Evolutionary conservation across 257 asterid genomes (phyloP).

Genomic region (Ophiorrhiza pumila): DNA sequence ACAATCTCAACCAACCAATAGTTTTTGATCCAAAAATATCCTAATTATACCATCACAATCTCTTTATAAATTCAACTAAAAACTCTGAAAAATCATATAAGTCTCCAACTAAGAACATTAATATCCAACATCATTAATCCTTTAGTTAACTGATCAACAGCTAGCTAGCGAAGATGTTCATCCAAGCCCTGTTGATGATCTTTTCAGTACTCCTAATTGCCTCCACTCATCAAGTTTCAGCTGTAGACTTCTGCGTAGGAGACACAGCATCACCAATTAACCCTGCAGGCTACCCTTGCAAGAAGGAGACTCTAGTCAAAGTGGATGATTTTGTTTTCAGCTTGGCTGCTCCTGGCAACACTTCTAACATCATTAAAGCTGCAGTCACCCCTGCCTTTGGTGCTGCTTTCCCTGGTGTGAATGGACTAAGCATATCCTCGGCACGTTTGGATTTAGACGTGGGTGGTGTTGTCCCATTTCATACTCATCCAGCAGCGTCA

Average conservation of each 20-base stretch:
- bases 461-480: slow-evolving; percentile 76
- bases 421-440: slow-evolving; percentile 65
- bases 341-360: slow-evolving; percentile 61
- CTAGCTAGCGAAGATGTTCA: slow-evolving; percentile 15
- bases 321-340: slow-evolving; percentile 58
- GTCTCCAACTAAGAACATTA: neutral
- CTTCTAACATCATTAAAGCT: slow-evolving; percentile 67
- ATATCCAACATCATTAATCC: neutral
- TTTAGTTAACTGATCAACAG: neutral
- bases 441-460: slow-evolving; percentile 61
- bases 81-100: too few relatives aligned
- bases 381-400: slow-evolving; percentile 62
- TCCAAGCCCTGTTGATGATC: slow-evolving; percentile 19
- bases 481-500: slow-evolving; percentile 67
- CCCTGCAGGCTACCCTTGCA: slow-evolving; percentile 87
- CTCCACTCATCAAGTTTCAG: slow-evolving; percentile 36
- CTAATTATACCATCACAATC: too few relatives aligned
- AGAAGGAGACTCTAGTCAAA: slow-evolving; percentile 40
- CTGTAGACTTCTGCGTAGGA: slow-evolving; percentile 76
- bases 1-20: too few relatives aligned
- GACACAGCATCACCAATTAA: slow-evolving; percentile 46
- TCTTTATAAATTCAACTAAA: too few relatives aligned
- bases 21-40: too few relatives aligned
- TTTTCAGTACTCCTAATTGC: slow-evolving; percentile 23
- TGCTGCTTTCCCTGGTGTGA: slow-evolving; percentile 56